Percentiles rank a stretch among this genome's conserved stretches.
Conservation (phyloP, 2,329 filamentous ascomycete genomes). For the Talaromyces albobiverticillius region DNA sequence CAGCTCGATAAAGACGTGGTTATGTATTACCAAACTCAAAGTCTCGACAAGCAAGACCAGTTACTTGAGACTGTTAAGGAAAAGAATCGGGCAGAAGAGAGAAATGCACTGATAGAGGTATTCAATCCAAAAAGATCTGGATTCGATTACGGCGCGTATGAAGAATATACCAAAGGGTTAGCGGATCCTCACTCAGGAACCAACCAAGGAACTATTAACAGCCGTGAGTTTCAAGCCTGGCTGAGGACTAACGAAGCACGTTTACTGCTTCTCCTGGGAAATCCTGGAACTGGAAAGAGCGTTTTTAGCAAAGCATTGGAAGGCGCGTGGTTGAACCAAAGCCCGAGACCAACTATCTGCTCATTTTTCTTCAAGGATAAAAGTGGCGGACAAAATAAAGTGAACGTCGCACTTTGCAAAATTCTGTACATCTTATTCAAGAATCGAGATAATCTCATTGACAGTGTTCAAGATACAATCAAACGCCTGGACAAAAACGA, state of each 20-base stretch:
- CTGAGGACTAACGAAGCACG: background rate
- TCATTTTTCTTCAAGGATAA: background rate
- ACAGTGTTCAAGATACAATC: background rate
- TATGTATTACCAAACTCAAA: too few species aligned
- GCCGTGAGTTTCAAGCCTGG: background rate
- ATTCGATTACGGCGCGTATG: too few species aligned
- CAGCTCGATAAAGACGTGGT: too few species aligned
- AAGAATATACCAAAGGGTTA: background rate
- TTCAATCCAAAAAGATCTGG: too few species aligned
- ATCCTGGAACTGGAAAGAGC: background rate
- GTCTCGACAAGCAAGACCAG: too few species aligned
- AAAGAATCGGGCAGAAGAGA: too few species aligned
- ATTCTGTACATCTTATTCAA: background rate
- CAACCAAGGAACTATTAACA: background rate
- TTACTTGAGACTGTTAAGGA: too few species aligned
- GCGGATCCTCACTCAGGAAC: background rate
- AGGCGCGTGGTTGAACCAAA: background rate
- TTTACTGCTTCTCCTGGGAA: background rate
- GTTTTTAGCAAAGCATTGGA: background rate
- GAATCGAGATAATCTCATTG: background rate
- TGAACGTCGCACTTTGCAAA: background rate
- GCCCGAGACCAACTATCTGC: background rate
- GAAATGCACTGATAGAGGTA: too few species aligned
- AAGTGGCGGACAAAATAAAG: background rate
- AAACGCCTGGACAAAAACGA: background rate